Percentiles rank a stretch among this genome's conserved stretches.
phyloP scores from a whole-genome alignment of 352 stramenopile species.

The Halophytophthora polymorphica region DNA sequence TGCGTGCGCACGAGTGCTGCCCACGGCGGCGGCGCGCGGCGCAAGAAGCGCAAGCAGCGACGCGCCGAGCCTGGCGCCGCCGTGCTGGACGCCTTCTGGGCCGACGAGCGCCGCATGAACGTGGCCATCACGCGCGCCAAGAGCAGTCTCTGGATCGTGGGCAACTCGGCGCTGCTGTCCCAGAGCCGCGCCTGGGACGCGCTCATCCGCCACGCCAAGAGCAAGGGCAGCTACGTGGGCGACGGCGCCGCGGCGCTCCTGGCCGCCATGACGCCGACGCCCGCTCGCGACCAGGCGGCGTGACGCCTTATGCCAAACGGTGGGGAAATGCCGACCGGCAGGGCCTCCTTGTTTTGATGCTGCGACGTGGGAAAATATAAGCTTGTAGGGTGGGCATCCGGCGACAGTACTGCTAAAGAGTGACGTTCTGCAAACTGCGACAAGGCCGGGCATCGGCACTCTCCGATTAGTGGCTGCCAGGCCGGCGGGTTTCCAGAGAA shows the following conservation, averaged over 20 bases:
- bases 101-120: conserved; percentile 98
- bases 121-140: conserved; percentile 97
- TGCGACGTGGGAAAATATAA: too few relatives aligned
- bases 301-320: conserved; percentile 55
- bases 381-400: too few relatives aligned
- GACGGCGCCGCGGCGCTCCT: conserved; percentile 23
- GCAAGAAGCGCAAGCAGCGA: conserved; percentile 17
- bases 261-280: conserved; percentile 17
- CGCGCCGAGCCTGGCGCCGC: conserved; percentile 14
- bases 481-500: conserved; percentile 51
- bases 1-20: conserved; percentile 93
- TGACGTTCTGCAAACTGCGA: too few relatives aligned
- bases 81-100: conserved; percentile 86
- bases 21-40: conserved; percentile 55
- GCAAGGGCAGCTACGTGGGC: conserved; percentile 41
- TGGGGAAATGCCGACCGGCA: conserved; percentile 53
- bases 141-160: conserved; percentile 90
- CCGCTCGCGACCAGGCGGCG: conserved; percentile 70
- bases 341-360: too few relatives aligned
- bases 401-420: too few relatives aligned
- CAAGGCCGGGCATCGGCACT: conserved; percentile 43
- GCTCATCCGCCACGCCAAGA: conserved; percentile 66
- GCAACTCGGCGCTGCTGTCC: conserved; percentile 66
- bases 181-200: conserved; percentile 66
- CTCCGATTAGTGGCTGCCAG: conserved; percentile 60